Conservation (phyloP, 371 early-diverging fungal species). For the Quaeritorhiza haematococci region DNA sequence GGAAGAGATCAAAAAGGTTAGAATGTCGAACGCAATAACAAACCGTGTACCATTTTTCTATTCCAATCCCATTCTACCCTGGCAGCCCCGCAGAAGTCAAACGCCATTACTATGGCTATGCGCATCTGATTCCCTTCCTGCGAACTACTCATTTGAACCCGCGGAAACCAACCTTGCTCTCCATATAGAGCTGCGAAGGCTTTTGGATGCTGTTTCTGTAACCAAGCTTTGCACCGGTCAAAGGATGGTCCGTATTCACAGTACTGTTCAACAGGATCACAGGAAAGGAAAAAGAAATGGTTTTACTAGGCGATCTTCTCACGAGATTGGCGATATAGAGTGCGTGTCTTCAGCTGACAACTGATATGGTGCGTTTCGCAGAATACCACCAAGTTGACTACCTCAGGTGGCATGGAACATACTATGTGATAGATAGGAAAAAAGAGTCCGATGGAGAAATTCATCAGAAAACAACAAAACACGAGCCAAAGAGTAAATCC, state of each 20-base stretch:
- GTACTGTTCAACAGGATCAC: conserved; percentile 48
- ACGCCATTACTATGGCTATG: too few species aligned
- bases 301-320: too few species aligned
- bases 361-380: background rate
- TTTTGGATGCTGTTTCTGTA: conserved; percentile 56
- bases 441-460: too few species aligned
- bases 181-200: conserved; percentile 50
- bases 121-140: too few species aligned
- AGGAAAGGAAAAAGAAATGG: background rate
- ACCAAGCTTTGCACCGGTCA: conserved; percentile 78
- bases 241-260: conserved; percentile 83
- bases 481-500: too few species aligned
- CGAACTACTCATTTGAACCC: background rate
- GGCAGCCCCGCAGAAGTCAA: background rate
- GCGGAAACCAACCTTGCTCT: conserved; percentile 16
- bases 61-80: conserved; percentile 3
- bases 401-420: conserved; percentile 33
- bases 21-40: background rate
- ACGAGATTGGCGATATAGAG: too few species aligned
- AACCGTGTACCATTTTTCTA: background rate
- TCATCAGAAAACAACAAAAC: too few species aligned
- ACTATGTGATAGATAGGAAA: too few species aligned
- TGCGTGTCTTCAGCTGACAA: background rate
- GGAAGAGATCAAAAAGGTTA: conserved; percentile 3
- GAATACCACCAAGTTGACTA: background rate